Evolutionary conservation across 2,329 filamentous ascomycete genomes (phyloP).

Genomic region (Fusarium metavorans): DNA sequence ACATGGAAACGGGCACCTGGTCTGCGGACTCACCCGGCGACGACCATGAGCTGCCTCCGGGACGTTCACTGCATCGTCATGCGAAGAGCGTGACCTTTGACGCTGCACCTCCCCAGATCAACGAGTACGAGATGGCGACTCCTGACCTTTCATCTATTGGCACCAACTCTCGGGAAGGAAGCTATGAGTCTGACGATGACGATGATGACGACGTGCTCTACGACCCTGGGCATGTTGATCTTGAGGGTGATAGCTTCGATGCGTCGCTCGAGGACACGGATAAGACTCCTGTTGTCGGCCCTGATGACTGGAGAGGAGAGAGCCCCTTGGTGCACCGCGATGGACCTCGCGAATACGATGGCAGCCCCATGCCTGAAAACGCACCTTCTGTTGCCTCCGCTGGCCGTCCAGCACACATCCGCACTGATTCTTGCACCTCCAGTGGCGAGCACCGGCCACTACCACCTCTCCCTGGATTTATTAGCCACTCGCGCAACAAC

Average conservation of each 20-base stretch:
- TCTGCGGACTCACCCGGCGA: constrained; percentile 72
- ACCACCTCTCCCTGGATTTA: constrained; percentile 82
- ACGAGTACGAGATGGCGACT: constrained; percentile 98
- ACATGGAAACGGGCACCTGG: constrained; percentile 76
- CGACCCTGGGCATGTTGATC: constrained; percentile 64
- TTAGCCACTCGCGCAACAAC: constrained; percentile 51
- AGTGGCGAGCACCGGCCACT: constrained; percentile 87
- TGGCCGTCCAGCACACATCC: constrained; percentile 67
- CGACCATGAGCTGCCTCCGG: constrained; percentile 71
- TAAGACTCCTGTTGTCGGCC: constrained; percentile 97
- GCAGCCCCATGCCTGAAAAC: constrained; percentile 74
- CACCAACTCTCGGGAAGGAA: constrained; percentile 90
- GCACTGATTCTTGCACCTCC: constrained; percentile 80
- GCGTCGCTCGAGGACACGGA: constrained; percentile 94
- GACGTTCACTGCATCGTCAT: constrained; percentile 80
- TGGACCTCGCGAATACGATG: constrained; percentile 65
- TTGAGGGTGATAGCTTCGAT: constrained; percentile 89
- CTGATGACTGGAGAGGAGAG: constrained; percentile 93
- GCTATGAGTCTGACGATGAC: constrained; percentile 87
- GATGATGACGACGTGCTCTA: constrained; percentile 71
- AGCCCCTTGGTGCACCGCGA: constrained; percentile 57
- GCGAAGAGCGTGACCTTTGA: constrained; percentile 98
- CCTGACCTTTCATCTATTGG: constrained; percentile 94
- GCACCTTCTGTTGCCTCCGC: constrained; percentile 56
- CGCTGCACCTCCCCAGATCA: constrained; percentile 90